phyloP scores from a whole-genome alignment of 495 filamentous ascomycete species.

The Aspergillus homomorphus region DNA sequence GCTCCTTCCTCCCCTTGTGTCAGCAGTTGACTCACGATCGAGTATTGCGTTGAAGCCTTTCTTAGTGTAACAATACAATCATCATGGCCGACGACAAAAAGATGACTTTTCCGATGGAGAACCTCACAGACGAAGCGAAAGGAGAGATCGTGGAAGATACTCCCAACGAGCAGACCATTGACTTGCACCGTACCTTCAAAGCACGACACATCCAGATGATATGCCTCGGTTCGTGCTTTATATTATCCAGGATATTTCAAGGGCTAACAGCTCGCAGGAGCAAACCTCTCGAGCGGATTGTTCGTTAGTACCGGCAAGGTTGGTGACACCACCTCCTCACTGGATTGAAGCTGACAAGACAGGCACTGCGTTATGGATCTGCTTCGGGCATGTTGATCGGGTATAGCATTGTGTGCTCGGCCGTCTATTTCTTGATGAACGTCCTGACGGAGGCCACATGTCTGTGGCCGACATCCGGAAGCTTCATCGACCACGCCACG shows the following conservation, averaged over 20 bases:
- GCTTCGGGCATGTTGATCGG: neutral
- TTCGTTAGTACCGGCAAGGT: constrained; percentile 1
- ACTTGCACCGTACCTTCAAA: neutral
- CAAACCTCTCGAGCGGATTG: neutral
- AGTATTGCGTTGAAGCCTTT: too few species aligned
- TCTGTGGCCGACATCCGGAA: neutral
- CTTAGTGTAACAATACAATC: neutral
- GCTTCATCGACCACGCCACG: constrained; percentile 1
- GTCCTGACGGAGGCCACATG: neutral
- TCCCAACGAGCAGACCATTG: neutral
- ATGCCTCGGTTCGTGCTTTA: neutral
- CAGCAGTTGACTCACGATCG: too few species aligned
- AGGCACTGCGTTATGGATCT: neutral
- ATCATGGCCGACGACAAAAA: neutral
- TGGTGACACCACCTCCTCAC: neutral
- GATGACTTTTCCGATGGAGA: neutral
- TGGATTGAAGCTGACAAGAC: neutral
- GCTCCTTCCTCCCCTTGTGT: too few species aligned
- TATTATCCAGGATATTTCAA: too few species aligned
- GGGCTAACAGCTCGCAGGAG: neutral
- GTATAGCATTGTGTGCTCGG: neutral
- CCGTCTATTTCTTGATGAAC: neutral
- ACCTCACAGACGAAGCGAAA: neutral
- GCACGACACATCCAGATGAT: constrained; percentile 3
- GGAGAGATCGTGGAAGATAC: neutral